Evolutionary conservation across 2,329 filamentous ascomycete species (phyloP), one percentile per base, ranked within the genome.

Genomic region (Beauveria sp.): DNA sequence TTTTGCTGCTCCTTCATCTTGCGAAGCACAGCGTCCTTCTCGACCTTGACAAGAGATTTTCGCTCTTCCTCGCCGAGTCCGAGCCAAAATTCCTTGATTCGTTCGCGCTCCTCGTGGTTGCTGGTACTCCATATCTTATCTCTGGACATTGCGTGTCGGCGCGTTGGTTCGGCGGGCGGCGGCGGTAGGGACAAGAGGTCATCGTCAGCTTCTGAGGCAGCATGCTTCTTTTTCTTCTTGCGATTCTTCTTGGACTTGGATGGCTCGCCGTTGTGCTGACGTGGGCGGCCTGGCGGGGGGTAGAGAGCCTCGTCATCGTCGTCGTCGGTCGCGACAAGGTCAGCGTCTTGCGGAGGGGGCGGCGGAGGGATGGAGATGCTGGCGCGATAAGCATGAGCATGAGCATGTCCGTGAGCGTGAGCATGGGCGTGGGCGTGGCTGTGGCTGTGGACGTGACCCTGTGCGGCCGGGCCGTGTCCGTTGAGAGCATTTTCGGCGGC

Each of bases 1-100:
- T 98, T 98, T 75, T 99, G 95, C 75, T 99, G 95, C 75, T 99
- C 95, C 81, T 99, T 99, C 95, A 99, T 99, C 80, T 99, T 99
- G 71, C 91, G 92, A 61, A 99, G 78, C 0, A 99, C 95, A 8
- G 95, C 93, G 75, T 99, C 93, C 77, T 99, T 99, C 76, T 99
- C 95, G 34, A 99, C 93, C 76, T 97, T 97, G 71, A 99, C 92
- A 52, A 99, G 80, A 18, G 91, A 95, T 73, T 96, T 95, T 68
- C 95, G 90, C 73, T 98, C 93, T 43, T 96, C 91, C 74, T 99
- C 95, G 67, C 91, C 91, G 49, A 99, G 77, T 18, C 92, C 92
- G 58, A 99, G 83, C 95, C 95, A 99, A 76, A 98, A 99, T 68
- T 96, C 90, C 76, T 97, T 96, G 72, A 99, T 99, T 58, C 95